Conservation (phyloP, 805 yeast species). For the Candida mattraensis region DNA sequence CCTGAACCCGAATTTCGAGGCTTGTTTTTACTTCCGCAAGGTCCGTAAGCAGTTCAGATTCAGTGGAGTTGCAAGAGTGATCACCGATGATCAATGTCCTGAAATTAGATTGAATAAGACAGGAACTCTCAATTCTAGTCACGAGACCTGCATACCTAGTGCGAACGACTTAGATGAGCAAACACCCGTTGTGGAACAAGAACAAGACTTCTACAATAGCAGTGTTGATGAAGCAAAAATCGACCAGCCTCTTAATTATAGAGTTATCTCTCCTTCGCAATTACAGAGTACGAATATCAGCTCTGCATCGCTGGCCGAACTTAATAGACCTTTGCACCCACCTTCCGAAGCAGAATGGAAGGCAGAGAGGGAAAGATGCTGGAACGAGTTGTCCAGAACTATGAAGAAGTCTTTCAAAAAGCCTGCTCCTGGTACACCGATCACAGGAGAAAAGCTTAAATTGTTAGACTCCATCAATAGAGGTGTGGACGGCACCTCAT, state of each 20-base stretch:
- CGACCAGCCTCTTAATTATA: constrained; percentile 19
- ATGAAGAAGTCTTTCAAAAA: constrained; percentile 67
- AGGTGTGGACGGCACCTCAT: constrained; percentile 80
- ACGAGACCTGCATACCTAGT: neutral
- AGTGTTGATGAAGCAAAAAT: constrained; percentile 10
- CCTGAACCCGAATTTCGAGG: constrained; percentile 61
- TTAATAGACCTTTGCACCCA: constrained; percentile 29
- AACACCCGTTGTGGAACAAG: constrained; percentile 19
- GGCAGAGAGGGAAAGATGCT: constrained; percentile 59
- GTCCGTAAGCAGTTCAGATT: constrained; percentile 70
- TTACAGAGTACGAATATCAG: constrained; percentile 13
- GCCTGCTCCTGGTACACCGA: constrained; percentile 66
- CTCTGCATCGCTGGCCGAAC: constrained; percentile 13
- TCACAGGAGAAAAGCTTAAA: constrained; percentile 55
- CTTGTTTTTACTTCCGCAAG: constrained; percentile 68
- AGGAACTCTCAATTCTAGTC: neutral
- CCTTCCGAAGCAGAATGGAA: constrained; percentile 68
- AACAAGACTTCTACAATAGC: constrained; percentile 19
- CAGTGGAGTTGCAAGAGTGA: constrained; percentile 59
- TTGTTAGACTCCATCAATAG: constrained; percentile 68
- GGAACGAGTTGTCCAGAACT: constrained; percentile 58
- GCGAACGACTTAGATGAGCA: constrained; percentile 3
- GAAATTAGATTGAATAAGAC: constrained; percentile 8
- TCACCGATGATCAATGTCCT: constrained; percentile 34
- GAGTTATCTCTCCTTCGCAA: constrained; percentile 24